phyloP scores from a whole-genome alignment of 768 basidiomycete species.

The Cystobasidium onofrii region DNA sequence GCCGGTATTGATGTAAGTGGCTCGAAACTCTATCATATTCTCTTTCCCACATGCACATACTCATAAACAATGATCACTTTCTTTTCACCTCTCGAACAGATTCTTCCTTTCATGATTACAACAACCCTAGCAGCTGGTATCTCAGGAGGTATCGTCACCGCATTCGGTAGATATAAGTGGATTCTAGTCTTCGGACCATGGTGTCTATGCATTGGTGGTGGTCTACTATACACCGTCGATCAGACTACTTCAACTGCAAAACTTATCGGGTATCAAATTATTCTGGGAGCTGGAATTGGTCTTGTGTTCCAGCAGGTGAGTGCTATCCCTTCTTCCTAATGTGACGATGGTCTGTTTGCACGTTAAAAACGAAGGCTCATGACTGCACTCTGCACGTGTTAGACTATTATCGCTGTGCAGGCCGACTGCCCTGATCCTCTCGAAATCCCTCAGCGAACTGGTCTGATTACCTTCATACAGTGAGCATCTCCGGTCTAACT shows the following conservation, averaged over 20 bases:
- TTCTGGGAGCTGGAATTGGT: constrained; percentile 10
- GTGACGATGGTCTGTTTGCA: background rate
- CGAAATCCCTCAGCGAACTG: constrained; percentile 41
- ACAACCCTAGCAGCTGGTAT: constrained; percentile 44
- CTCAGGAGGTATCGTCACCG: constrained; percentile 43
- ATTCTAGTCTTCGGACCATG: constrained; percentile 45
- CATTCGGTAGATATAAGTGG: constrained; percentile 45
- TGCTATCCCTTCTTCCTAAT: background rate
- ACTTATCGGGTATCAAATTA: constrained; percentile 44
- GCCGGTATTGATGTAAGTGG: constrained; percentile 34
- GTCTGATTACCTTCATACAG: constrained; percentile 6
- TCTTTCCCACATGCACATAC: no score
- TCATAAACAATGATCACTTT: no score
- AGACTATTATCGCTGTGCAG: constrained; percentile 40
- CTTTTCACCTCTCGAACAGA: constrained; percentile 39
- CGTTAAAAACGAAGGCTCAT: background rate
- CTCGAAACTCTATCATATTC: no score
- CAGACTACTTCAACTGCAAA: constrained; percentile 42
- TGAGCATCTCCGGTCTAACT: background rate
- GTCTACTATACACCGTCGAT: constrained; percentile 47
- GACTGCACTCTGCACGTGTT: constrained; percentile 9
- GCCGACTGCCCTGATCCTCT: constrained; percentile 34
- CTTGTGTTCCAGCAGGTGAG: constrained; percentile 26
- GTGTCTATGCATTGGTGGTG: constrained; percentile 45
- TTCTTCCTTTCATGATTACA: constrained; percentile 47